Conservation (phyloP, 805 yeast species). For the Candida oleophila region DNA sequence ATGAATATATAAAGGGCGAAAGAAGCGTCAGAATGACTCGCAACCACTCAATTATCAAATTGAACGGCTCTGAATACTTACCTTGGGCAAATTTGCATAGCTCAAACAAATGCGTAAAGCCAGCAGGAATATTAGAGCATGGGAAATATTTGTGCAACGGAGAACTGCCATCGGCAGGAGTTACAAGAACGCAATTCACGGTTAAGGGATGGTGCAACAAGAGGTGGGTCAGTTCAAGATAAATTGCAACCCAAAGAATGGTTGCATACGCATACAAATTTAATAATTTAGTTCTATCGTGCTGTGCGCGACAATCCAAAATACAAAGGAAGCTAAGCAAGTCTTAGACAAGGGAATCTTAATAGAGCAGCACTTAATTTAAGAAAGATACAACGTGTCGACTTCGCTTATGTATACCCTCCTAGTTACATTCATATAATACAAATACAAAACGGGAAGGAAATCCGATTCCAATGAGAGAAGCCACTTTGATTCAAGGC, state of each 20-base stretch:
- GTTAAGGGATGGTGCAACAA: conserved; percentile 51
- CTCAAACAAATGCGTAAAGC: conserved; percentile 20
- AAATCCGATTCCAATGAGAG: too few species aligned
- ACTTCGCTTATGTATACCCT: too few species aligned
- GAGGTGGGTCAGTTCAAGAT: conserved; percentile 34
- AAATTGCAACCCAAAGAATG: not conserved
- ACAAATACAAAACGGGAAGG: too few species aligned
- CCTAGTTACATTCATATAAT: too few species aligned
- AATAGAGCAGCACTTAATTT: too few species aligned
- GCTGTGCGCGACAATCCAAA: not conserved
- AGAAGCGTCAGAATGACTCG: conserved; percentile 2
- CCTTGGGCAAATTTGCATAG: conserved; percentile 21
- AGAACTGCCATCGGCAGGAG: conserved; percentile 36
- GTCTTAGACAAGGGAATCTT: too few species aligned
- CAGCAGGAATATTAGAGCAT: conserved; percentile 33
- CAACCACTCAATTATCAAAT: conserved; percentile 14
- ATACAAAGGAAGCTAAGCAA: too few species aligned
- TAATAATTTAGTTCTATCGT: conserved; percentile 1
- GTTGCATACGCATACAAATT: not conserved
- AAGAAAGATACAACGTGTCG: too few species aligned
- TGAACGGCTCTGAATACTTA: conserved; percentile 17
- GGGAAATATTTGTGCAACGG: conserved; percentile 24
- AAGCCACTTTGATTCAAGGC: not conserved
- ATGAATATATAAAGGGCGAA: conserved; percentile 2
- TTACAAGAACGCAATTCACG: conserved; percentile 45